These are phyloP conservation scores for Avena sativa DNA, from an alignment of 176 grass and related monocot species.

Conservation along the genomic window DNA sequence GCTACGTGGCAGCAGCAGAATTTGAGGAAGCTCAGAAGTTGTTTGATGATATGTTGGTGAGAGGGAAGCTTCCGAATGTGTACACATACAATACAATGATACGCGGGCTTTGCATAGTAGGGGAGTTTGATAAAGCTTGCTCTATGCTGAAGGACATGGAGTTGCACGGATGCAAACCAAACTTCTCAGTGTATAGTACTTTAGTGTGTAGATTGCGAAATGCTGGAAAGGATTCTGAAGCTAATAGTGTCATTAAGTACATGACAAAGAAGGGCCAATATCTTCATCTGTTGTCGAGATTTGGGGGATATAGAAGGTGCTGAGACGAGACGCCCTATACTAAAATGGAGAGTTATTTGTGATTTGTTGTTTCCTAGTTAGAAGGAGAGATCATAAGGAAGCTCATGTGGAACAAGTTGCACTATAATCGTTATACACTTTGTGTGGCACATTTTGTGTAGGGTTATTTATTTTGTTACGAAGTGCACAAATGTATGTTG, in stretches of 20 bases:
- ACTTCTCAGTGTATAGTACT: constrained; percentile 86
- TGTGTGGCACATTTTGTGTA: constrained; percentile 24
- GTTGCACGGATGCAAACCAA: constrained; percentile 78
- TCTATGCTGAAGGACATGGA: constrained; percentile 86
- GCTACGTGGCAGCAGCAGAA: constrained; percentile 70
- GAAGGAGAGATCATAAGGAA: constrained; percentile 39
- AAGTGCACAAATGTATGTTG: constrained; percentile 41
- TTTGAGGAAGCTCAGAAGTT: constrained; percentile 55
- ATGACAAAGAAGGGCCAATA: constrained; percentile 93
- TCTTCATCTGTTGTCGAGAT: constrained; percentile 87
- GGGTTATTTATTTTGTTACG: constrained; percentile 36
- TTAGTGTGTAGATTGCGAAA: constrained; percentile 69
- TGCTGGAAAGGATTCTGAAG: constrained; percentile 76
- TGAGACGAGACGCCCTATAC: constrained; percentile 48
- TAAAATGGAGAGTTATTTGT: constrained; percentile 37
- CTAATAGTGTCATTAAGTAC: constrained; percentile 85
- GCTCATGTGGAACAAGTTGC: constrained; percentile 25
- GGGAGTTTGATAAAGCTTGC: constrained; percentile 87
- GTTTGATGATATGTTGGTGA: too few species aligned
- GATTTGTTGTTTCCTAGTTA: constrained; percentile 36
- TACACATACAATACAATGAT: constrained; percentile 95
- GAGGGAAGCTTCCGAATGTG: constrained; percentile 54
- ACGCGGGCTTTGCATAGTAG: constrained; percentile 35
- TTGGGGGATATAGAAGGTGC: constrained; percentile 78
- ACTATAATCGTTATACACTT: constrained; percentile 31